phyloP scores from a whole-genome alignment of 2,329 filamentous ascomycete genomes.

The Aspergillus sp. region DNA sequence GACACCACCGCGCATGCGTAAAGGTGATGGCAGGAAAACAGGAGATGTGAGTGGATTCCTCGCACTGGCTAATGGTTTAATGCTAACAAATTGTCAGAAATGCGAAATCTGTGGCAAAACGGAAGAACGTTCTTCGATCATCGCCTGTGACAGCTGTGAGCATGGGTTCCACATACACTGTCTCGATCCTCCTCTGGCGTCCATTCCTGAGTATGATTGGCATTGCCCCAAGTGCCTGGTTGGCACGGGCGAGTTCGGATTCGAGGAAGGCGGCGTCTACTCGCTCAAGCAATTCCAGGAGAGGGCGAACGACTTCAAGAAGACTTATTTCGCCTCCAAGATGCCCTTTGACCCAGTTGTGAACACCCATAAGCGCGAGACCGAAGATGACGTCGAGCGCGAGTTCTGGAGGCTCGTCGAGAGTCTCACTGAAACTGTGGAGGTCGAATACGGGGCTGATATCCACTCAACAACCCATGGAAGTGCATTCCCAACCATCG shows the following conservation, averaged over 20 bases:
- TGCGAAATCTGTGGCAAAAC: conserved; percentile 81
- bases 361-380: conserved; percentile 70
- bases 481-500: conserved; percentile 89
- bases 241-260: conserved; percentile 92
- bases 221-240: conserved; percentile 92
- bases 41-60: conserved; percentile 43
- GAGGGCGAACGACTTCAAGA: conserved; percentile 90
- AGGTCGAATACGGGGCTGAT: conserved; percentile 96
- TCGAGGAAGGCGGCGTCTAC: conserved; percentile 92
- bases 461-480: conserved; percentile 98
- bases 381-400: conserved; percentile 88
- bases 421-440: conserved; percentile 87
- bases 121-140: conserved; percentile 60
- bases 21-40: conserved; percentile 46
- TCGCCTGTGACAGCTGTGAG: conserved; percentile 88
- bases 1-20: conserved; percentile 51
- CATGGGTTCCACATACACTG: conserved; percentile 79
- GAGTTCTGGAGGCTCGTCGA: conserved; percentile 97
- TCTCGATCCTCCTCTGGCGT: conserved; percentile 73
- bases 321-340: conserved; percentile 82
- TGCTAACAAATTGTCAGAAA: conserved; percentile 43
- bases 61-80: conserved; percentile 6
- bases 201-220: conserved; percentile 79
- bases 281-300: conserved; percentile 94
- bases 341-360: conserved; percentile 79